These are phyloP conservation scores for Lactarius quietus DNA, from an alignment of 768 basidiomycete species.

Conservation along the genomic window DNA sequence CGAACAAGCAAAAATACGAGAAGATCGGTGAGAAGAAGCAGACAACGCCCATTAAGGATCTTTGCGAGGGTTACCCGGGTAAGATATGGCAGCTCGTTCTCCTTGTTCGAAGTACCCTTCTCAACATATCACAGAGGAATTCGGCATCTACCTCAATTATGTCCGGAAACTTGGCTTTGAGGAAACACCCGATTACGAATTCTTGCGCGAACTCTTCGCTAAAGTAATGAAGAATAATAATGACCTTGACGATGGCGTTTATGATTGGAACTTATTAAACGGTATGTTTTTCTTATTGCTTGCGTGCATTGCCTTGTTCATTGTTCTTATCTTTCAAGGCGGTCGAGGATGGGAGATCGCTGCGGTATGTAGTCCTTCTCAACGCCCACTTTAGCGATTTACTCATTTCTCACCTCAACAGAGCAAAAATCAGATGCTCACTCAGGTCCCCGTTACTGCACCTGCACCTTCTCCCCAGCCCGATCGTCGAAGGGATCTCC, in stretches of 20 bases:
- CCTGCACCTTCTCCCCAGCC: constrained; percentile 38
- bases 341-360: constrained; percentile 95
- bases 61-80: constrained; percentile 96
- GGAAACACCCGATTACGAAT: constrained; percentile 98
- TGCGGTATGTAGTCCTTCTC: constrained; percentile 46
- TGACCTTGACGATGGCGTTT: constrained; percentile 89
- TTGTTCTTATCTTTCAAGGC: constrained; percentile 45
- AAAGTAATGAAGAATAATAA: constrained; percentile 91
- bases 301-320: constrained; percentile 8
- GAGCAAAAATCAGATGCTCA: constrained; percentile 62
- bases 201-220: constrained; percentile 89
- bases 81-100: constrained; percentile 28
- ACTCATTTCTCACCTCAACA: constrained; percentile 28
- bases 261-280: constrained; percentile 95
- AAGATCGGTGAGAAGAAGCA: constrained; percentile 99
- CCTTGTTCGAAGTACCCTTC: background rate
- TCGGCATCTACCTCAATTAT: constrained; percentile 97
- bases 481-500: constrained; percentile 58
- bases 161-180: constrained; percentile 99
- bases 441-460: constrained; percentile 58
- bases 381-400: background rate
- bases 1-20: constrained; percentile 99
- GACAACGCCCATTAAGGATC: constrained; percentile 94
- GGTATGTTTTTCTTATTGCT: constrained; percentile 38
- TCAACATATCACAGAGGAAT: constrained; percentile 73